These are phyloP conservation scores for Pulveroboletus sp. DNA, from an alignment of 768 basidiomycete species.

Conservation along the genomic window DNA sequence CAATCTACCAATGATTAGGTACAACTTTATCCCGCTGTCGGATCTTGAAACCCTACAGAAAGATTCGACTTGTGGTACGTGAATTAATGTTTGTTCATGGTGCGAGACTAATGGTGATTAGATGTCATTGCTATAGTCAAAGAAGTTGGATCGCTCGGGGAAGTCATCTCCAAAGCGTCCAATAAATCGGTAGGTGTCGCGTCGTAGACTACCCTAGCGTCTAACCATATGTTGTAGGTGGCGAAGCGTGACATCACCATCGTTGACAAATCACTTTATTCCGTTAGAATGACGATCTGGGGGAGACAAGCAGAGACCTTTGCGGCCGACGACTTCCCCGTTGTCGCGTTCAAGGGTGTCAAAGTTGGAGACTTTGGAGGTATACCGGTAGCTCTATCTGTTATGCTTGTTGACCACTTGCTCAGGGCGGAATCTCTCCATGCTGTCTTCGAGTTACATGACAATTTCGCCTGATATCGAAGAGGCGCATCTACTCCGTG, in stretches of 20 bases:
- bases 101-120: constrained; percentile 26
- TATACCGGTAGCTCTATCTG: constrained; percentile 22
- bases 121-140: constrained; percentile 89
- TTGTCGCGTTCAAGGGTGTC: constrained; percentile 92
- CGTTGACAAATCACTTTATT: constrained; percentile 78
- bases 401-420: constrained; percentile 7
- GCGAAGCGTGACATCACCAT: constrained; percentile 87
- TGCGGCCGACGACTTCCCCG: constrained; percentile 52
- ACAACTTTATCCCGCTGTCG: constrained; percentile 70
- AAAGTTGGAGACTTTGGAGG: constrained; percentile 92
- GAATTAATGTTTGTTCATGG: neutral
- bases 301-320: constrained; percentile 91
- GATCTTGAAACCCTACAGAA: constrained; percentile 63
- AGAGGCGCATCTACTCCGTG: constrained; percentile 82
- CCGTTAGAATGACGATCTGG: constrained; percentile 89
- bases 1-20: constrained; percentile 79
- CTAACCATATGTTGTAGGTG: constrained; percentile 45
- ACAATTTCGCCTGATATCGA: constrained; percentile 86
- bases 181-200: constrained; percentile 47
- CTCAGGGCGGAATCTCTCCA: constrained; percentile 78
- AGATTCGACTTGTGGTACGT: constrained; percentile 80
- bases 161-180: constrained; percentile 75
- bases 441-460: constrained; percentile 79
- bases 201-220: neutral
- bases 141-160: constrained; percentile 63